Base-by-base conservation (phyloP, 2,329 filamentous ascomycete genomes). In the Teratosphaeria nubilosa region DNA sequence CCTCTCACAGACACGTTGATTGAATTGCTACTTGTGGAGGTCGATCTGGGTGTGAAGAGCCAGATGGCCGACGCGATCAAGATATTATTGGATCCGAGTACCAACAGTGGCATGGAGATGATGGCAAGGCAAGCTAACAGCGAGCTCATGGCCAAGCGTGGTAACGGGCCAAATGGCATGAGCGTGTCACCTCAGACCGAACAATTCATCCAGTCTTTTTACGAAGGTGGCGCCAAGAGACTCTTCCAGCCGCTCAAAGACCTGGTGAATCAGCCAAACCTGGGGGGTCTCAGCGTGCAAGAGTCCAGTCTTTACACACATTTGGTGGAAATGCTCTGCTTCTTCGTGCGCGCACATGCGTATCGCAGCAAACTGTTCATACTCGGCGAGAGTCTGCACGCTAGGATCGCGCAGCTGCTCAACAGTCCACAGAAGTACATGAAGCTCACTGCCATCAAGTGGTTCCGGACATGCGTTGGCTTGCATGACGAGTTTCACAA, bases 51-150 rank as follows among this genome's bases (percentile, higher is more conserved):
- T 0, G 91, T 97, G 62, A 96, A 96, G 74, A 91, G 90, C 30
- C 94, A 97, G 72, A 87, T 97, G 68, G 91, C 91, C 2, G 94
- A 99, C 75, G 90, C 92, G 7, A 86, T 99, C 70, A 96, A 96
- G 74, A 88, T 97, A 24, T 79, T 99, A 11, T 80, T 99, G 37
- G 94, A 97, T 64, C 79, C 90, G 70, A 75, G 85, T 73, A 73
- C 83, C 57, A 80, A 80, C 54, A 79, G 80, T 58, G 82, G 82
- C 41, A 79, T 85, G 63, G 86, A 88, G 62, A 77, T 77, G 50
- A 77, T 84, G 60, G 56, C 55, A 4, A 51, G 55, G 32, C 64
- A 64, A 50, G 80, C 80, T 37, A 87, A 86, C 60, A 82, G 82
- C 63, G 90, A 94, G 59, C 84, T 86, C 64, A 76, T 84, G 41